Evolutionary conservation across 83 land plant species (phyloP), one percentile per base, ranked within the genome.

Genomic region (Thuja plicata): DNA sequence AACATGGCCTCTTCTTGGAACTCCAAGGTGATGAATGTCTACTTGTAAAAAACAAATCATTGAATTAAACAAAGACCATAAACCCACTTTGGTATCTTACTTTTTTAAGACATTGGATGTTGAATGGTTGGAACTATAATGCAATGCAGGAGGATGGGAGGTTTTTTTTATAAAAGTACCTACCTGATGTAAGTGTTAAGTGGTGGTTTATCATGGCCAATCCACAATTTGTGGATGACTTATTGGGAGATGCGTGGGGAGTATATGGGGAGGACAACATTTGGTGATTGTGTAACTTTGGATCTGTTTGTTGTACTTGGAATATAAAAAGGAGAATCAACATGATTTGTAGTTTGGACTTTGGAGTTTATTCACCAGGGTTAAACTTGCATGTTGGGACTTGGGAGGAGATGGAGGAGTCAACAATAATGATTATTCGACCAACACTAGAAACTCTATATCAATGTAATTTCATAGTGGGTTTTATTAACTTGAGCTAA

Each of bases 131-230:
- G 40, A 43, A 3, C 45, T 46, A n/a, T 83, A 10, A 83, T 11
- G 32, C 52, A 83, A 83, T 83, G 85, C 85, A 83, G 55, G 54
- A 83, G 9, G 52, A n/a, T 83, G 55, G 85, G 46, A n/a, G 85
- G n/a, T n/a, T 43, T n/a, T 43, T n/a, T 55, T 30, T 46, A 13
- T n/a, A 46, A 35, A n/a, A 27, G n/a, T 43, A 76, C 38, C 79
- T 32, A 76, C 38, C 79, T 32, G 79, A 34, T 66, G 8, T 2
- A 34, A 45, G 55, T n/a, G 32, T 45, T 45, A 15, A n/a, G 54
- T 11, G 27, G 32, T n/a, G 27, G 55, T 76, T 76, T 30, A 66
- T 76, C 19, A 32, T 38, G 40, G 38, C 16, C 15, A 35, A 10
- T 34, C 0, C 17, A 34, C 19, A 40, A 34, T 34, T 34, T 37